Base-by-base conservation (phyloP, 1,284 basidiomycete species). In the Fistulinella cinereoalba region DNA sequence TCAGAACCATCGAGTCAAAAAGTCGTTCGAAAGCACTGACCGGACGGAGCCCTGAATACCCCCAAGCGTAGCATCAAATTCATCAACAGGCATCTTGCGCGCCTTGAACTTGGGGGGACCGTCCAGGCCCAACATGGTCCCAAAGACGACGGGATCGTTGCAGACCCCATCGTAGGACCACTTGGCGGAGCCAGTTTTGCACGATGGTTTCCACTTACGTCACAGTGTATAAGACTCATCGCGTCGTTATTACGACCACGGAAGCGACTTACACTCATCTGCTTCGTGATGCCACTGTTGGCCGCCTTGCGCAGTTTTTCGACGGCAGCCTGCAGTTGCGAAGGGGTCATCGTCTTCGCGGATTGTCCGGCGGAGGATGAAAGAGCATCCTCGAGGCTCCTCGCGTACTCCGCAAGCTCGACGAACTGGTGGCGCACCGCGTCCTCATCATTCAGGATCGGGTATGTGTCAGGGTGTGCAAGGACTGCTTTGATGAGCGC, bases 161-260 rank as follows among this genome's bases (percentile, higher is more conserved):
- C 77, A 81, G 12, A 81, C 69, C 13, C 77, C 79, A 49, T 81
- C 78, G 55, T 79, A 81, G 10, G 58, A 54, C 71, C 71, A 82
- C 48, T 72, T 78, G 10, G 80, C 71, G 12, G 62, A 53, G 19
- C 74, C 73, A 0, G 61, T 69, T 56, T 78, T 80, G 62, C 77
- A 80, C 2, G 72, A 71, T 3, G 74, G 68, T 52, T 72, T 75
- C 77, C 77, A 80, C 78, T 79, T 33, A 34, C 10, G 16, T 3
- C 29, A 41, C 36, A 32, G 49, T 27, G 42, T 11, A 29, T 50
- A 7, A 33, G 32, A 32, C 37, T 29, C 45, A 77, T 76, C 15
- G 56, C 62, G n/a, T n/a, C n/a, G n/a, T n/a, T n/a, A n/a, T n/a
- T n/a, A n/a, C n/a, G n/a, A n/a, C n/a, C n/a, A n/a, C n/a, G n/a